Base-by-base conservation (phyloP, 2,329 filamentous ascomycete species). In the Fusarium sp. region DNA sequence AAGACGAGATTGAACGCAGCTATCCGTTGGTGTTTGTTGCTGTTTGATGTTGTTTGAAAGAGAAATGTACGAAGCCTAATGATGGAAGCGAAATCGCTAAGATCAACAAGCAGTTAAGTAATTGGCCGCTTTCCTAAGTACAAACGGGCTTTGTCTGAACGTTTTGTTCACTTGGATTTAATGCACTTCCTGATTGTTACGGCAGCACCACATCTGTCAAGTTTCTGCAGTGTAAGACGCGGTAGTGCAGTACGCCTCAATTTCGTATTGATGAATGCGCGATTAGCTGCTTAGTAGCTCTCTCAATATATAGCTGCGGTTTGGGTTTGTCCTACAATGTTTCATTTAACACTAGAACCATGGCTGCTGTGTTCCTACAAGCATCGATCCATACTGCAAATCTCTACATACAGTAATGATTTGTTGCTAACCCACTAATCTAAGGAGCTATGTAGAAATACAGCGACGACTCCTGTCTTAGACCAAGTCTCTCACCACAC, bases 401-500 rank as follows among this genome's bases (percentile, higher is more conserved):
- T 61, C 13, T 42, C n/a, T 44, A 24, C 9, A 66, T 44, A 26
- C 48, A 66, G 26, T 14, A 17, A 22, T 26, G 18, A 39, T 30
- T 36, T 42, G 41, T 41, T 34, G 14, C 34, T 6, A 12, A 7
- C 22, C 58, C 44, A 48, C 30, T 42, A 48, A 39, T 48, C 26
- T 48, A 24, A 18, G 34, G 24, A 45, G 26, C 28, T 44, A 36
- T n/a, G 26, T 26, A 57, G 44, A 38, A 44, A 20, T 8, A 34
- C 24, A 44, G 24, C 44, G 26, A 45, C 30, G 6, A 30, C 52
- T 34, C 39, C 26, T n/a, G 55, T 50, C 39, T 56, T n/a, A 56
- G 17, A 54, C 41, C 38, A 60, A 61, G 58, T 55, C 32, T 54
- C 57, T 76, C 38, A 63, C 71, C 51, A 65, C 60, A 24, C 68